Base-by-base conservation (phyloP, 495 filamentous ascomycete species). In the Penicillium cosmopolitanum region DNA sequence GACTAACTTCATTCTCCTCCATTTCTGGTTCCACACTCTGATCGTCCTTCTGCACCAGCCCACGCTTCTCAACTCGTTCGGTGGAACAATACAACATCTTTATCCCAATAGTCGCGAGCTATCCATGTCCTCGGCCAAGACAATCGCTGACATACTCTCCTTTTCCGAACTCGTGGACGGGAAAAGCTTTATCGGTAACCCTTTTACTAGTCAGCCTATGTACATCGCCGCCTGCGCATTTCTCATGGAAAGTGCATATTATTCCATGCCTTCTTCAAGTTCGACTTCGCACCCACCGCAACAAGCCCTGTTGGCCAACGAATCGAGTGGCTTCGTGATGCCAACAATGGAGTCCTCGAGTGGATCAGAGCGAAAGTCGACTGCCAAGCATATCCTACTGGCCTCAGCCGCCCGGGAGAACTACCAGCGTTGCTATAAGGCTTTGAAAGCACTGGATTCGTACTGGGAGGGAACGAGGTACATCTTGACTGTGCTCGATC, bases 211-310 rank as follows among this genome's bases (percentile, higher is more conserved):
- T 31, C 91, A 96, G 72, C 91, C 91, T 11, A 92, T 96, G 66
- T 96, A 93, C 66, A 92, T 96, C 64, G 91, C 90, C 4, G 91
- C 89, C 7, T 93, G 90, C 66, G 90, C 90, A 5, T 96, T 96
- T 62, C 74, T 96, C 15, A 88, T 91, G 80, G 91, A 96, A 64
- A 89, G 88, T 15, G 85, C 76, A n/a, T 76, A 79, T 42, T 80
- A 80, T 55, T 66, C 75, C 0, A 75, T 65, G 4, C 72, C 76
- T n/a, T 71, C 75, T 2, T 77, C 76, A 1, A 53, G 69, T 19
- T 61, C 66, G 33, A 66, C 62, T 3, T 73, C 73, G 0, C 72
- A 73, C 1, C 68, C 75, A 36, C 66, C 67, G 2, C 66, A 63
- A 4, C 69, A 73, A 15, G 59, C 76, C 28, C 55, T 79, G 10